Base-by-base conservation (phyloP, 2,329 filamentous ascomycete genomes). In the Trichophyton mentagrophytes region DNA sequence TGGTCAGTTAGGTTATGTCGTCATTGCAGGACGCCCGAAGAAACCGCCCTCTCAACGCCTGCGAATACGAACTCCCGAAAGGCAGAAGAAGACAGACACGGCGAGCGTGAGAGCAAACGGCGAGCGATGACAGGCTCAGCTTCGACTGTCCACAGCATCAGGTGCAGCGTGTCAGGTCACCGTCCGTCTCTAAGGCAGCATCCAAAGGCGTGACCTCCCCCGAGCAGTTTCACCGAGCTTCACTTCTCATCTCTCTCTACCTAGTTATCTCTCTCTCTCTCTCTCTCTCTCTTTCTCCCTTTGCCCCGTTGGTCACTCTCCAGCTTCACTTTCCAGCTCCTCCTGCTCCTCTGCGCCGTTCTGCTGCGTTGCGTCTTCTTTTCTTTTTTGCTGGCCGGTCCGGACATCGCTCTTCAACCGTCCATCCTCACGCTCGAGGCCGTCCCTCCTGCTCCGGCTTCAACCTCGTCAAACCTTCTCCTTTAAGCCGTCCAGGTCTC, bases 141-240 rank as follows among this genome's bases (percentile, higher is more conserved):
- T 47, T 47, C 9, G n/a, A 20, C 22, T 33, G 22, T 30, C 49
- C 27, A 13, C 8, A 25, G 49, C n/a, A 33, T 53, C 49, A 53
- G 49, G 22, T 53, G 49, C 49, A 33, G 15, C 17, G 11, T 20
- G 3, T 49, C 46, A 49, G 22, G 22, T 17, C 17, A 49, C 17
- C 46, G 13, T 20, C 11, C 15, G 27, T 53, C 20, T 33, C 2
- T 53, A n/a, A 25, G 49, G 22, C 49, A 30, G 8, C 22, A 25
- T 53, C 27, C 49, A 53, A 53, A 53, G 49, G 49, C 49, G 49
- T 53, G 49, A 53, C 27, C 27, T n/a, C n/a, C 6, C 49, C 49
- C 49, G 22, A 25, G 27, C 22, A 53, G 49, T 53, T 53, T 53
- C 49, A 53, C 49, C 49, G 22, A 53, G 49, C 49, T 53, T 51